Percentiles rank a stretch among this genome's conserved stretches.
Evolutionary conservation across 2,329 filamentous ascomycete species (phyloP).

Genomic region (Cytospora piceicola): DNA sequence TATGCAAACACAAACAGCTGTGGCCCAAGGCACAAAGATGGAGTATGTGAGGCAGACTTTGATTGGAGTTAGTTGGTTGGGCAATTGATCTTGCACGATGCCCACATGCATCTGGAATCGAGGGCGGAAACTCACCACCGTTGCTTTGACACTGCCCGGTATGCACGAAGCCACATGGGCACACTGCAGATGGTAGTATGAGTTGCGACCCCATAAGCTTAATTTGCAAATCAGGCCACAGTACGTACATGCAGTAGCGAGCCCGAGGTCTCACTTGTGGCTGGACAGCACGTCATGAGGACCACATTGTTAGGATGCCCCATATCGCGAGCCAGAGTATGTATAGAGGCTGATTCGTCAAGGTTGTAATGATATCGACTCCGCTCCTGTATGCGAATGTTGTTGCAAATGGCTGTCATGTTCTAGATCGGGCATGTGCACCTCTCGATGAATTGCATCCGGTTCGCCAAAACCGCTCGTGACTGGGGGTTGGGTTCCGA

Average conservation of each 20-base stretch:
- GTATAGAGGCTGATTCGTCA: not conserved
- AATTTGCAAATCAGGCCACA: conserved; percentile 18
- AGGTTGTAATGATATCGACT: not conserved
- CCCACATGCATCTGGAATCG: conserved; percentile 13
- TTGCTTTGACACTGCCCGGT: not conserved
- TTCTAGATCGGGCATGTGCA: conserved; percentile 14
- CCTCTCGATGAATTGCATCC: conserved; percentile 3
- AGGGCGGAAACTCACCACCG: not conserved
- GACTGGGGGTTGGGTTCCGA: conserved; percentile 17
- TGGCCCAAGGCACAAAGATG: not conserved
- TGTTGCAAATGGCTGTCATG: conserved; percentile 11
- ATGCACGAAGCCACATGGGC: not conserved
- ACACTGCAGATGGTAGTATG: not conserved
- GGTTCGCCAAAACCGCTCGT: conserved; percentile 4
- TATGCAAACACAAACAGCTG: not conserved
- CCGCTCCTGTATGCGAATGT: not conserved
- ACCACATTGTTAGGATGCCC: not conserved
- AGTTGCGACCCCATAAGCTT: conserved; percentile 15
- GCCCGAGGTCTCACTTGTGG: conserved; percentile 19
- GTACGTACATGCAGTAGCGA: conserved; percentile 11
- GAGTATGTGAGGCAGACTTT: not conserved
- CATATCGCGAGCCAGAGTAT: not conserved
- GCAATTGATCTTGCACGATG: conserved; percentile 19
- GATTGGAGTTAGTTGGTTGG: conserved; percentile 2
- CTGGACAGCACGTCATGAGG: conserved; percentile 9